Evolutionary conservation across 805 yeast genomes (phyloP).

Genomic region (Kregervanrija pseudodelftensis): DNA sequence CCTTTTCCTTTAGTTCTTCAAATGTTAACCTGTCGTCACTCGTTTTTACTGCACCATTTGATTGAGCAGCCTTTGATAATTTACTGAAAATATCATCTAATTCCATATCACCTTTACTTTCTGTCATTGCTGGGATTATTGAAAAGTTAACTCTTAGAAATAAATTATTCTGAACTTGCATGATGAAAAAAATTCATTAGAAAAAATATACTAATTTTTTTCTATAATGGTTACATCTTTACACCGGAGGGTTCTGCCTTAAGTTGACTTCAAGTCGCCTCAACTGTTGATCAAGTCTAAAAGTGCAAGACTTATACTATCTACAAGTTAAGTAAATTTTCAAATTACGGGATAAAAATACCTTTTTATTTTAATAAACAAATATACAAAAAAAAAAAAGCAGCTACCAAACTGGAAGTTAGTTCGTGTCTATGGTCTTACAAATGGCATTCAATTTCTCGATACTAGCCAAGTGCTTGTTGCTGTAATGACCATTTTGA

Average conservation of each 20-base stretch:
- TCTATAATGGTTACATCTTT: background rate
- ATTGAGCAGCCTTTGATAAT: slow-evolving; percentile 2
- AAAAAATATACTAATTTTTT: background rate
- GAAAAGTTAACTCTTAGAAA: no score
- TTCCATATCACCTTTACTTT: slow-evolving; percentile 2
- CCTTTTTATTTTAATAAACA: background rate
- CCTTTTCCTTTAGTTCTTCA: slow-evolving; percentile 21
- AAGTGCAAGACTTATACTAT: background rate
- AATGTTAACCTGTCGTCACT: slow-evolving; percentile 22
- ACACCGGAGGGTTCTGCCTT: background rate
- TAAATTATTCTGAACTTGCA: no score
- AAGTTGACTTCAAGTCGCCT: background rate
- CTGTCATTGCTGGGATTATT: background rate
- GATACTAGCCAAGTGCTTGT: slow-evolving; percentile 78
- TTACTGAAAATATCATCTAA: slow-evolving; percentile 30
- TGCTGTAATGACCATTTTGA: slow-evolving; percentile 46
- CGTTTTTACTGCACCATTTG: slow-evolving; percentile 8
- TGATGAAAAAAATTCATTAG: no score
- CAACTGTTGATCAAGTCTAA: background rate
- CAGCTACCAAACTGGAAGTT: background rate
- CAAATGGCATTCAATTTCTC: slow-evolving; percentile 61
- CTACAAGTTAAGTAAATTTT: background rate
- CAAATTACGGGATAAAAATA: background rate
- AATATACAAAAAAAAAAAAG: background rate
- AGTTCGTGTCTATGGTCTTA: slow-evolving; percentile 29